These are phyloP conservation scores for Olyra latifolia DNA, from an alignment of 176 grass and related monocot species.

Conservation along the genomic window DNA sequence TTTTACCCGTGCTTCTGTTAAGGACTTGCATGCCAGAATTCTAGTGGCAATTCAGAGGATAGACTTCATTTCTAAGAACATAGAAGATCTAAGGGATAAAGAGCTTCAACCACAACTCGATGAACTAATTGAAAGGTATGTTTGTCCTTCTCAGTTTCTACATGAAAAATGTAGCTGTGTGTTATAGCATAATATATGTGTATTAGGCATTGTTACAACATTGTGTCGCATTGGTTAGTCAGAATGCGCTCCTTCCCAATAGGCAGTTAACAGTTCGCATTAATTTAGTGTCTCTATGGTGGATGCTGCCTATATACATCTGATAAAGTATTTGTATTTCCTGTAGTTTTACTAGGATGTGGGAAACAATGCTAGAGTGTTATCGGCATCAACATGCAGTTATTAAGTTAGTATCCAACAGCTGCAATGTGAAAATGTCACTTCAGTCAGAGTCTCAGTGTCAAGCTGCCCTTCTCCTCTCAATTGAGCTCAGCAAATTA, in stretches of 20 bases:
- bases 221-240: not conserved
- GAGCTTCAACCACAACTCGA: conserved; percentile 74
- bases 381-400: conserved; percentile 38
- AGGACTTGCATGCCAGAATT: conserved; percentile 80
- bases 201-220: not conserved
- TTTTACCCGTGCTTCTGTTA: conserved; percentile 59
- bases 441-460: conserved; percentile 33
- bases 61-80: conserved; percentile 58
- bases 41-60: conserved; percentile 71
- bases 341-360: conserved; percentile 69
- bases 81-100: conserved; percentile 76
- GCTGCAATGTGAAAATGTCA: conserved; percentile 26
- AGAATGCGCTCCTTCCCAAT: not conserved
- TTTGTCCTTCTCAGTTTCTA: not conserved
- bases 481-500: conserved; percentile 45
- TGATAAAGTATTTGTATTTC: not conserved
- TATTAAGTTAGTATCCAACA: conserved; percentile 42
- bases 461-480: conserved; percentile 35
- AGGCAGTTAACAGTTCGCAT: not conserved
- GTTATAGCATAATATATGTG: not conserved
- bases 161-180: not conserved
- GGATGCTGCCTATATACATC: not conserved
- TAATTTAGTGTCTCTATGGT: not conserved
- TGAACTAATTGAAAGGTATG: conserved; percentile 64
- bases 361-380: conserved; percentile 58